Base-by-base conservation (phyloP, 169 alveolate species). In the Babesia microti region DNA sequence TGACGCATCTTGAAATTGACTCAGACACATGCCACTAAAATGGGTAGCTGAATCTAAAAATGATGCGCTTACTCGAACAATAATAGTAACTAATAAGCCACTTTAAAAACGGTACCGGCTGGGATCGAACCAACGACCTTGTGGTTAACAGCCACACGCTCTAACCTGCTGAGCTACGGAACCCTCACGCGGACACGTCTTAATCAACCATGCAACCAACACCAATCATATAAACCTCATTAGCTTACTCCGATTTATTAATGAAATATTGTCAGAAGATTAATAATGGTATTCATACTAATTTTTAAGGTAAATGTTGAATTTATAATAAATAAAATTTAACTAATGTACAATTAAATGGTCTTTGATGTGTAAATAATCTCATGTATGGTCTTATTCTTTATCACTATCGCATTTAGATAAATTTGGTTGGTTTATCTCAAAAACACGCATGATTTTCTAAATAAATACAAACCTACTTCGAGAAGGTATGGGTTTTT, bases 81-180 rank as follows among this genome's bases (percentile, higher is more conserved):
- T n/a, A n/a, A n/a, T n/a, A n/a, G n/a, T n/a, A n/a, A n/a, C n/a
- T n/a, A n/a, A n/a, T n/a, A n/a, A n/a, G n/a, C n/a, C n/a, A n/a
- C n/a, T n/a, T n/a, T n/a, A 34, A 68, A 17, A 23, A 45, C 83
- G 87, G 87, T 78, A 63, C 87, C 87, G 83, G 87, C 71, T 73
- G 93, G 91, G 89, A 49, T 85, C 93, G 93, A 85, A 85, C 93
- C 93, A 73, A 76, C 93, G 93, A 85, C 93, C 93, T 85, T 83
- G 91, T 85, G 93, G 93, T 85, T 85, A 85, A 83, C 91, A 85
- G 93, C 93, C 93, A 85, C 91, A 85, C 93, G 93, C 93, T 85
- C 89, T 85, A 78, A 78, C 87, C 87, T 57, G 70, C 87, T 78
- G 80, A 78, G 87, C 87, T 78, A 78, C 83, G 87, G 83, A 71